Percentiles rank a stretch among this genome's conserved stretches.
Evolutionary conservation across 352 stramenopile genomes (phyloP).

Genomic region (Globisporangium alternatum): DNA sequence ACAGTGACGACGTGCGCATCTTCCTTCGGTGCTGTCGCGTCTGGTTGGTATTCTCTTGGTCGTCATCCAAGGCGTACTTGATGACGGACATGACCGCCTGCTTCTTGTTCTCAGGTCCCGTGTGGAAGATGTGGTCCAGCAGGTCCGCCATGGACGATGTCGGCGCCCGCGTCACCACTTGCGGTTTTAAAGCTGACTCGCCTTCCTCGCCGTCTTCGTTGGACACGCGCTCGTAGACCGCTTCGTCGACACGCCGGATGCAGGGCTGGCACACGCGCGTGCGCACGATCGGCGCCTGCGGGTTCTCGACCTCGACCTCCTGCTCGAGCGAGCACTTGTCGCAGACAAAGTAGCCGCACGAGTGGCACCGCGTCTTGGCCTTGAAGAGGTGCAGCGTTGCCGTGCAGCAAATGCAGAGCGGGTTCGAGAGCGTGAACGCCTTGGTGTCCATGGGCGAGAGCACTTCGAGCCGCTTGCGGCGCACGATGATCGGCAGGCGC

Average conservation of each 20-base stretch:
- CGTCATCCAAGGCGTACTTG: slow-evolving; percentile 41
- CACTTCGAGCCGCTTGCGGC: slow-evolving; percentile 43
- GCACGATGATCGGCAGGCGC: slow-evolving; percentile 37
- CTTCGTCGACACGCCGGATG: slow-evolving; percentile 41
- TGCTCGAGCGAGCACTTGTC: slow-evolving; percentile 43
- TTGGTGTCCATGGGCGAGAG: slow-evolving; percentile 28
- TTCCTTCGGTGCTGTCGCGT: neutral
- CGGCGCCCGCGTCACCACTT: slow-evolving; percentile 15
- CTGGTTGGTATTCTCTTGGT: slow-evolving; percentile 3
- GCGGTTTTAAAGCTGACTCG: neutral
- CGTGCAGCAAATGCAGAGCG: slow-evolving; percentile 42
- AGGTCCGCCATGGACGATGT: slow-evolving; percentile 20
- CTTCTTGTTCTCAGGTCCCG: slow-evolving; percentile 18
- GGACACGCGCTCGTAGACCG: slow-evolving; percentile 27
- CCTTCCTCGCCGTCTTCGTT: neutral
- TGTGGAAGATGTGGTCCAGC: slow-evolving; percentile 26
- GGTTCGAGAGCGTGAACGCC: slow-evolving; percentile 23
- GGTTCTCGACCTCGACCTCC: slow-evolving; percentile 28
- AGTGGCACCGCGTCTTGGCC: slow-evolving; percentile 34
- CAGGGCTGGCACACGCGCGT: slow-evolving; percentile 45
- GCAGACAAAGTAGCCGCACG: slow-evolving; percentile 54
- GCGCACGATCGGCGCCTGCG: slow-evolving; percentile 29
- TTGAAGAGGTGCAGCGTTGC: slow-evolving; percentile 32
- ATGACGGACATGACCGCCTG: slow-evolving; percentile 37
- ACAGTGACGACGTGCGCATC: slow-evolving; percentile 8